Evolutionary conservation across 176 grass and related monocot species (phyloP).

Genomic region (Aegilops tauschii): DNA sequence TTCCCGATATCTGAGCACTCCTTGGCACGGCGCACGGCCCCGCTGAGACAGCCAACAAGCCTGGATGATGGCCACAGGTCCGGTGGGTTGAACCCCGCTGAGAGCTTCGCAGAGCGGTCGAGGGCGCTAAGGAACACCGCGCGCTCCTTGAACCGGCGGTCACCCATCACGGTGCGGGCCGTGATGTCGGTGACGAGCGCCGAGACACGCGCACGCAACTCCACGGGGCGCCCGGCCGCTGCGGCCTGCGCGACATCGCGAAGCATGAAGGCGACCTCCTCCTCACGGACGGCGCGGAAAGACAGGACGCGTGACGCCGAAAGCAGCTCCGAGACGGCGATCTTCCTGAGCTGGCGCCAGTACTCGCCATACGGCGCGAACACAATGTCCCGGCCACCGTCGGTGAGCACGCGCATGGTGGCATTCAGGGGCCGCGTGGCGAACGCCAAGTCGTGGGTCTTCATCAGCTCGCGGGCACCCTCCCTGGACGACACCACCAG

Average conservation of each 20-base stretch:
- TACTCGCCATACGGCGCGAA: conserved; percentile 37
- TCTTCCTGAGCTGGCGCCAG: conserved; percentile 13
- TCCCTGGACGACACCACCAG: too few species aligned
- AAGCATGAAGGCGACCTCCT: conserved; percentile 16
- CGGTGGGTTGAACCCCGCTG: not conserved
- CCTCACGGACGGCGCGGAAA: not conserved
- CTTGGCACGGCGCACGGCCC: not conserved
- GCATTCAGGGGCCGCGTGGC: too few species aligned
- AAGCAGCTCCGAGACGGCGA: conserved; percentile 5
- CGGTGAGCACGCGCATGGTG: too few species aligned
- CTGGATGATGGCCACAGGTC: conserved; percentile 30
- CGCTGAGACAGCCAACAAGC: conserved; percentile 4
- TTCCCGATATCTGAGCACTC: not conserved
- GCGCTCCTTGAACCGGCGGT: too few species aligned
- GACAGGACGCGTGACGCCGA: too few species aligned
- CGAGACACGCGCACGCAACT: conserved; percentile 18
- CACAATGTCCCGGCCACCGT: conserved; percentile 22
- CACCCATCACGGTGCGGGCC: conserved; percentile 13
- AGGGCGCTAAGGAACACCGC: not conserved
- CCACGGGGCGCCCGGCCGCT: not conserved
- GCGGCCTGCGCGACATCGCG: not conserved
- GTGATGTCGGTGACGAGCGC: not conserved
- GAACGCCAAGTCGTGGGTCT: too few species aligned
- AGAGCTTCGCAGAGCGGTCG: not conserved
- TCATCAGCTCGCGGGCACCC: too few species aligned